Evolutionary conservation across 768 basidiomycete species (phyloP), one percentile per base, ranked within the genome.

Genomic region (Boletus fagicola): DNA sequence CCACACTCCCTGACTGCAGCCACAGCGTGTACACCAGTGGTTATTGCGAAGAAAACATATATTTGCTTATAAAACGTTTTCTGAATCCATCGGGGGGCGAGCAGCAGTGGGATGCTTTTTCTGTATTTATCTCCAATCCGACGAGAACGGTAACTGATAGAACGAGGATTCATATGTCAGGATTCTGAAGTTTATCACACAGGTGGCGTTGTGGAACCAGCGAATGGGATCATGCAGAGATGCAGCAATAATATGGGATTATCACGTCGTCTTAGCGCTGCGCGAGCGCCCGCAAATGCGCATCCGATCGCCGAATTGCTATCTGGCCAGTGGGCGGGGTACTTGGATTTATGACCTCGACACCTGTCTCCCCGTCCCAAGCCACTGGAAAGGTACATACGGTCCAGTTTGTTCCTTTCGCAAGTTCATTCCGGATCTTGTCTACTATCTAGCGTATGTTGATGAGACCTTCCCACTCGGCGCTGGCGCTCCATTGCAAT

Each of bases 11-110:
- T 20, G 47, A 55, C 28, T 59, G 54, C 54, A 28, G 28, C 35
- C 64, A 75, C 54, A 68, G 68, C 57, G 57, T 74, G 30, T 88
- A 88, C 69, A 88, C 86, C 2, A 74, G 74, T 4, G 80, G 74
- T 63, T 90, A 83, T 57, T 90, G 87, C 71, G 88, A 90, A 75
- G 88, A 90, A 68, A 89, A 90, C 66, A 72, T 88, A 35, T 89
- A 87, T 60, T 71, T 85, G 42, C 76, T 90, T 1, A 78, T 75
- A 15, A 70, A 78, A 46, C 68, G 62, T 5, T 81, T 88, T 62
- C 58, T 71, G 12, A 52, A 65, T 31, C 59, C 68, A 53, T 56
- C 67, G 15, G 62, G 60, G 1, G 64, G 76, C 36, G 58, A 58
- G 11, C 62, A 63, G 5, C 44, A 52, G 16, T 87, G 86, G 84